Evolutionary conservation across 768 basidiomycete species (phyloP), one percentile per base, ranked within the genome.

Genomic region (Russula emetica): DNA sequence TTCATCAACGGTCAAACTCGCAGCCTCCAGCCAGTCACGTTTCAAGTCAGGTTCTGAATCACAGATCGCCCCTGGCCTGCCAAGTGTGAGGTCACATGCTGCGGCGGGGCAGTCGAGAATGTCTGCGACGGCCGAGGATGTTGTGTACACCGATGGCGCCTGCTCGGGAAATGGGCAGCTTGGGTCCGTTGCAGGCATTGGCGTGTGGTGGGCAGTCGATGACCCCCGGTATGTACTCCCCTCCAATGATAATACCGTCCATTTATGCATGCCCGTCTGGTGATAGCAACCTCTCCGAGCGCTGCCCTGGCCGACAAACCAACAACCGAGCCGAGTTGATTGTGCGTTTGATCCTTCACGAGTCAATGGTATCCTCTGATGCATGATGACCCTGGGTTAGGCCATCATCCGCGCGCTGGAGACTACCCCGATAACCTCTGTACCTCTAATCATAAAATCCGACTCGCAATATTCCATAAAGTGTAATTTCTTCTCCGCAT

Each of bases 291-390:
- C 71, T 94, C 3, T 80, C 86, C 2, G 93, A 95, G 72, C 79
- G 90, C 40, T 91, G 88, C 73, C 90, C 90, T 4, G 91, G 91
- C 3, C 80, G 77, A 60, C 92, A 93, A 70, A 93, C 92, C 2
- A 94, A 94, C 71, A 93, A 94, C 64, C 77, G 93, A 32, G 94
- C 93, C 13, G 94, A 97, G 72, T 79, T 96, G 36, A 84, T 94
- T 60, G 94, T 92, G 61, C 60, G 83, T 44, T 26, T 60, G 7
- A 42, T 30, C 32, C 40, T 26, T 62, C 38, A 47, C 9, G 24
- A n/a, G 52, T 24, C 44, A n/a, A 49, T 34, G 24, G 55, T 47
- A 6, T 22, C 40, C 5, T 32, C 30, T 61, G 9, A 64, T 32
- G 16, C 26, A 40, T 18, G 18, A 4, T 26, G 7, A 34, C n/a